Evolutionary conservation across 2,329 filamentous ascomycete species (phyloP).

Genomic region (Claviceps africana): DNA sequence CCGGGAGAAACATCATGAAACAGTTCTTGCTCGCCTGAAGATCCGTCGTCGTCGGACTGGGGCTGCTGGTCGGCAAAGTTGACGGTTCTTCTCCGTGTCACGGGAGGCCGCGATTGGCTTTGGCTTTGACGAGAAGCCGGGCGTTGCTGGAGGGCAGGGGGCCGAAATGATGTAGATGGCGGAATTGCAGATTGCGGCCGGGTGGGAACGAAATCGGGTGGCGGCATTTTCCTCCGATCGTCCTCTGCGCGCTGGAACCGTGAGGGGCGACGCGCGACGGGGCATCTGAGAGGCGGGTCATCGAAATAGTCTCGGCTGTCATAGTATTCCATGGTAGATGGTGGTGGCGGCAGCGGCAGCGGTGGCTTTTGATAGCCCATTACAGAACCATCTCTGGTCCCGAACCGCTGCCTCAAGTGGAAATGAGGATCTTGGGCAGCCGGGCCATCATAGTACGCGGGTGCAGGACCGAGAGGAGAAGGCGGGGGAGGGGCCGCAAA

Average conservation of each 20-base stretch:
- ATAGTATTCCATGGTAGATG: conserved; percentile 15
- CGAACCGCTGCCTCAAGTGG: conserved; percentile 21
- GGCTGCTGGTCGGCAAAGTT: conserved; percentile 17
- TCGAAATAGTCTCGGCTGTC: conserved; percentile 28
- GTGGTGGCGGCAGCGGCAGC: background rate
- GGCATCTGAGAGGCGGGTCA: conserved; percentile 18
- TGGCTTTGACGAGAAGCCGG: conserved; percentile 13
- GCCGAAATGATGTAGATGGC: conserved; percentile 15
- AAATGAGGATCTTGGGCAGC: conserved; percentile 11
- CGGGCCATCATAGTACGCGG: conserved; percentile 17
- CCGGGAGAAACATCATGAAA: conserved; percentile 26
- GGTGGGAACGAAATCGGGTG: conserved; percentile 22
- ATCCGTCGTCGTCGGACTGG: conserved; percentile 26
- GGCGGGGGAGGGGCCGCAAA: conserved; percentile 14
- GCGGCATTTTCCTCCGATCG: conserved; percentile 35
- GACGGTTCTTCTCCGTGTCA: conserved; percentile 16
- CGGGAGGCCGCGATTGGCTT: conserved; percentile 18
- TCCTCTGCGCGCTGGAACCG: conserved; percentile 28
- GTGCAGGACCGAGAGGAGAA: conserved; percentile 14
- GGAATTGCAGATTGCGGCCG: conserved; percentile 22
- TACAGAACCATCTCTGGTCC: conserved; percentile 22
- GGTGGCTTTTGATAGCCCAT: conserved; percentile 22
- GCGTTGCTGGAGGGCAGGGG: conserved; percentile 13
- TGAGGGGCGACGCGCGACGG: conserved; percentile 27
- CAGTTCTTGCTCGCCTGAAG: conserved; percentile 19